Conservation (phyloP, 2,329 filamentous ascomycete genomes). For the Paramyrothecium roridum region DNA sequence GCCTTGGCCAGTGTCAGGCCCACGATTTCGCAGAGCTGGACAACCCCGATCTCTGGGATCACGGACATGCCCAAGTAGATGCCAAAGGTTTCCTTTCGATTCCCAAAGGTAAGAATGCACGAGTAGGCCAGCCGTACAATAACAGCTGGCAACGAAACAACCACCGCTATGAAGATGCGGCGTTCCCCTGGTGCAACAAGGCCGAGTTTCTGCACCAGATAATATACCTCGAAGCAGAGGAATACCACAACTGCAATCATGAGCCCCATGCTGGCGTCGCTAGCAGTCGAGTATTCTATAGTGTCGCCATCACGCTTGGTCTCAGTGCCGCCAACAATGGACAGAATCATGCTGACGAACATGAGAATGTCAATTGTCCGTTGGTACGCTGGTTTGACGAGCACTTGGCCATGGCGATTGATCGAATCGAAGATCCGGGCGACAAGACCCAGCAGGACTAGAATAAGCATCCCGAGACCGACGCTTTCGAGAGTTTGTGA, state of each 20-base stretch:
- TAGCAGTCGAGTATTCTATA: slow-evolving; percentile 21
- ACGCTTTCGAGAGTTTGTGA: slow-evolving; percentile 28
- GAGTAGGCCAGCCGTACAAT: slow-evolving; percentile 27
- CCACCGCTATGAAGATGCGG: slow-evolving; percentile 44
- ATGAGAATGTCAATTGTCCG: slow-evolving; percentile 38
- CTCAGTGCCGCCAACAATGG: slow-evolving; percentile 26
- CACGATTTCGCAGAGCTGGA: slow-evolving; percentile 22
- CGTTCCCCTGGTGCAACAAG: slow-evolving; percentile 47
- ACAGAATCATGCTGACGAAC: slow-evolving; percentile 32
- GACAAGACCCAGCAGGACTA: slow-evolving; percentile 32
- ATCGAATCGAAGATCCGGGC: slow-evolving; percentile 42
- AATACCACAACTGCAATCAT: slow-evolving; percentile 35
- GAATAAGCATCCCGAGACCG: slow-evolving; percentile 43
- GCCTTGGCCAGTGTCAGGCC: slow-evolving; percentile 25
- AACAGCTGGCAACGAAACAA: slow-evolving; percentile 28
- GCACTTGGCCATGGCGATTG: slow-evolving; percentile 28
- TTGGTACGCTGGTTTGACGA: slow-evolving; percentile 24
- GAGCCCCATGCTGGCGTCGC: slow-evolving; percentile 21
- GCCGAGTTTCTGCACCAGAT: slow-evolving; percentile 36
- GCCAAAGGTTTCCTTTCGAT: slow-evolving; percentile 21
- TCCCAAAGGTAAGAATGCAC: slow-evolving; percentile 22
- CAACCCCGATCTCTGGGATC: slow-evolving; percentile 29
- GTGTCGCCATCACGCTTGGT: slow-evolving; percentile 16
- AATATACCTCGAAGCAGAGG: slow-evolving; percentile 32
- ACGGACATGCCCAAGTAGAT: slow-evolving; percentile 26